These are phyloP conservation scores for Auricularia cornea DNA, from an alignment of 768 basidiomycete genomes.

Conservation along the genomic window DNA sequence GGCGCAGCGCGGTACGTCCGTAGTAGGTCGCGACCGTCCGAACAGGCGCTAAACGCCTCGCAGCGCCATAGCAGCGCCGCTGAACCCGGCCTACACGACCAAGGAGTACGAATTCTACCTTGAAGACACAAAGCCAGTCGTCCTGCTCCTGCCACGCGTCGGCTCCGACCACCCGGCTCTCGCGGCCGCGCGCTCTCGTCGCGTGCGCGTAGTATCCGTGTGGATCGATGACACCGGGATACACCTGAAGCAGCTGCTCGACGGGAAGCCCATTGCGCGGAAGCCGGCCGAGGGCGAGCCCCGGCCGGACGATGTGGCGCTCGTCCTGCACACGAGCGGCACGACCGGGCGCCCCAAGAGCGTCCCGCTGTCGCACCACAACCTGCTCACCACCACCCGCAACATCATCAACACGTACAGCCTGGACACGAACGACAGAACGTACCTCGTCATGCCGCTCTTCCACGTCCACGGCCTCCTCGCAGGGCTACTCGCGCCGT, in stretches of 20 bases:
- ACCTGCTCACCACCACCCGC: conserved; percentile 22
- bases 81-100: conserved; percentile 15
- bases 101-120: conserved; percentile 17
- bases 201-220: background rate
- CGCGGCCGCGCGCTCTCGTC: background rate
- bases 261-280: background rate
- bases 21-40: too few species aligned
- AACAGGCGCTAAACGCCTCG: too few species aligned
- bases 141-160: conserved; percentile 11
- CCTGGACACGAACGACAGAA: conserved; percentile 20
- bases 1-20: conserved; percentile 12
- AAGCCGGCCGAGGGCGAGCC: background rate
- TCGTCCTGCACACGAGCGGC: conserved; percentile 53
- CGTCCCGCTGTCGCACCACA: conserved; percentile 25
- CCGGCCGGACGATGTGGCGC: conserved; percentile 36
- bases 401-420: conserved; percentile 27
- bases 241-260: background rate
- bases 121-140: conserved; percentile 16
- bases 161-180: background rate
- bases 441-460: conserved; percentile 42
- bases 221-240: background rate
- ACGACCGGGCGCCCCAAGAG: conserved; percentile 38
- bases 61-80: conserved; percentile 16
- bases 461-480: conserved; percentile 57
- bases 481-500: conserved; percentile 48